Evolutionary conservation across 345 rosid genomes (phyloP), one percentile per base, ranked within the genome.

Genomic region (Gossypium herbaceum): DNA sequence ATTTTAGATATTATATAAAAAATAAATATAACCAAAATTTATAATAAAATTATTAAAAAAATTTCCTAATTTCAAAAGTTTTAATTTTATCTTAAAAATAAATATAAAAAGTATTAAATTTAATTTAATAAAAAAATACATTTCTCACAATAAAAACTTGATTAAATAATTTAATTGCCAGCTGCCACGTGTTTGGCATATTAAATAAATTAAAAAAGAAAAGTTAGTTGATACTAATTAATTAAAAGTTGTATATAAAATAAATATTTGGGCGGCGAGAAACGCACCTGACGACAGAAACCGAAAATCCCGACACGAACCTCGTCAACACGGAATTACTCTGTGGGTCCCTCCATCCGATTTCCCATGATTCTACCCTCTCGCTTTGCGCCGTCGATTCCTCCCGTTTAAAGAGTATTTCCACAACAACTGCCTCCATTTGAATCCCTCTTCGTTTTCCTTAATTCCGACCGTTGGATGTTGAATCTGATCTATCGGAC

Each of bases 271-370:
- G 84, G 71, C 84, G 88, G 90, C 80, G 81, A 77, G 41, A 81
- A 66, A 66, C 66, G 74, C 87, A 86, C 84, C 88, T 86, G 87
- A 84, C 76, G 85, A 81, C 89, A 83, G 6, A 81, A 25, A 81
- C 79, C 79, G 58, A 85, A 34, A 80, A 84, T 77, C 80, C 88
- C 83, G 86, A 89, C 91, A 84, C 57, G 25, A 75, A 83, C 84
- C 86, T 82, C 84, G 92, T 90, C 89, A 81, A 82, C 92, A 78
- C 82, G 88, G 82, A 74, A 80, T 77, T 84, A 60, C 77, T 72
- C 63, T 17, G 3, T 52, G 76, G 75, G 71, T 48, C 78, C 81
- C 75, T 55, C 1, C 12, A 2, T 12, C 25, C 12, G 13, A 61
- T 29, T 55, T 11, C 19, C 16, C 16, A n/a, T 29, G 47, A 52